Evolutionary conservation across 257 asterid species (phyloP).

Genomic region (Euphrasia confusa): DNA sequence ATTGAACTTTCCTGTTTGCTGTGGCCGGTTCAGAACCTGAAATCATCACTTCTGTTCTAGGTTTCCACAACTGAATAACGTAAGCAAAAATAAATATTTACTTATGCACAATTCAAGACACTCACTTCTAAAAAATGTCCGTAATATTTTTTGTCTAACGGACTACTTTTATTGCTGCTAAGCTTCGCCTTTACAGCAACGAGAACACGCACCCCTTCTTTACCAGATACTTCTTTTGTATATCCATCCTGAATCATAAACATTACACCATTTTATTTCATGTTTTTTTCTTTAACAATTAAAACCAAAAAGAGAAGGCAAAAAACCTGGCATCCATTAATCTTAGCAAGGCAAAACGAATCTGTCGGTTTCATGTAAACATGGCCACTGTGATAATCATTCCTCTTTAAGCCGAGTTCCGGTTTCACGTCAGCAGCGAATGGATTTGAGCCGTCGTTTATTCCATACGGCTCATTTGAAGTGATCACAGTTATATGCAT

Average conservation of each 20-base stretch:
- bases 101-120: neutral
- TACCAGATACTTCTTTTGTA: constrained; percentile 44
- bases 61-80: no score
- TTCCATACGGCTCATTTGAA: constrained; percentile 51
- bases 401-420: neutral
- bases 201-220: constrained; percentile 56
- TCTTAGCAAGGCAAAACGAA: neutral
- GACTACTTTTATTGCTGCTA: constrained; percentile 37
- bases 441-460: constrained; percentile 19
- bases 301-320: no score
- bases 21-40: constrained; percentile 57
- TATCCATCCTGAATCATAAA: constrained; percentile 58
- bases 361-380: constrained; percentile 34
- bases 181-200: constrained; percentile 82
- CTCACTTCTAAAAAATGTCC: constrained; percentile 66
- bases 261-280: neutral
- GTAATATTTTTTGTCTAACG: constrained; percentile 50
- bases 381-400: neutral
- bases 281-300: neutral
- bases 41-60: neutral
- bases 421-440: neutral
- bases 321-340: no score
- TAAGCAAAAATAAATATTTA: no score
- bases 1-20: constrained; percentile 61
- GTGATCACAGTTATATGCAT: constrained; percentile 50